A percentile compares a stretch with the other conserved stretches of the same genome.
Conservation (phyloP, 768 basidiomycete species). For the Xerocomellus amylosporus region DNA sequence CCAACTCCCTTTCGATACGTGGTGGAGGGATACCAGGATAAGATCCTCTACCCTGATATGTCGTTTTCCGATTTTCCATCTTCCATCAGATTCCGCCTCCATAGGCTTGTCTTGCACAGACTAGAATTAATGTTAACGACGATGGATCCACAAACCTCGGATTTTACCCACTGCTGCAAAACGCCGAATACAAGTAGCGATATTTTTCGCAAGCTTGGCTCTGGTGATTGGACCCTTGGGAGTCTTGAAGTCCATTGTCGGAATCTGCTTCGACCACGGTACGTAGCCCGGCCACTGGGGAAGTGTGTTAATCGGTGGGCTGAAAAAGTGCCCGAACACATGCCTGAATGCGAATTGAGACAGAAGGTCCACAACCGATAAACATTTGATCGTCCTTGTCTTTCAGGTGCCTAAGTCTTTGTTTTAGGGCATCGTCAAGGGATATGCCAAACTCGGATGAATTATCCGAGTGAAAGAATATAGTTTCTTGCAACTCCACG, state of each 20-base stretch:
- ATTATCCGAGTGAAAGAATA: slow-evolving; percentile 56
- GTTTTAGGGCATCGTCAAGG: slow-evolving; percentile 61
- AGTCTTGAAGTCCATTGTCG: slow-evolving; percentile 75
- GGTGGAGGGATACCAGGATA: slow-evolving; percentile 74
- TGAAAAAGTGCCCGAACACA: slow-evolving; percentile 16
- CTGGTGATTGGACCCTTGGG: slow-evolving; percentile 76
- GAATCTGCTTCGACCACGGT: slow-evolving; percentile 78
- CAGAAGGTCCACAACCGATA: slow-evolving; percentile 69
- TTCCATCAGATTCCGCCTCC: slow-evolving; percentile 60
- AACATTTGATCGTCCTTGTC: slow-evolving; percentile 68
- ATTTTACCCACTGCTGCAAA: slow-evolving; percentile 53
- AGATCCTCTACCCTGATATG: slow-evolving; percentile 65
- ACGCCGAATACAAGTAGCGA: slow-evolving; percentile 71
- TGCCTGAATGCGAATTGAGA: slow-evolving; percentile 76
- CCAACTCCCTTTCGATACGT: slow-evolving; percentile 81
- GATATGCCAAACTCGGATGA: slow-evolving; percentile 60
- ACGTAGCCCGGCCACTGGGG: slow-evolving; percentile 76
- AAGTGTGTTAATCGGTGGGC: not conserved
- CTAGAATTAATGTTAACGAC: slow-evolving; percentile 33
- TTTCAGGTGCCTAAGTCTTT: slow-evolving; percentile 51
- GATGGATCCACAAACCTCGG: not conserved
- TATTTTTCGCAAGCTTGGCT: slow-evolving; percentile 74
- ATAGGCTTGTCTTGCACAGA: slow-evolving; percentile 47
- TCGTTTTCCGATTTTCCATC: slow-evolving; percentile 60
- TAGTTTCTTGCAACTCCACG: slow-evolving; percentile 58